Evolutionary conservation across 139 green algal species (phyloP).

Genomic region (Auxenochlorella pyrenoidosa): DNA sequence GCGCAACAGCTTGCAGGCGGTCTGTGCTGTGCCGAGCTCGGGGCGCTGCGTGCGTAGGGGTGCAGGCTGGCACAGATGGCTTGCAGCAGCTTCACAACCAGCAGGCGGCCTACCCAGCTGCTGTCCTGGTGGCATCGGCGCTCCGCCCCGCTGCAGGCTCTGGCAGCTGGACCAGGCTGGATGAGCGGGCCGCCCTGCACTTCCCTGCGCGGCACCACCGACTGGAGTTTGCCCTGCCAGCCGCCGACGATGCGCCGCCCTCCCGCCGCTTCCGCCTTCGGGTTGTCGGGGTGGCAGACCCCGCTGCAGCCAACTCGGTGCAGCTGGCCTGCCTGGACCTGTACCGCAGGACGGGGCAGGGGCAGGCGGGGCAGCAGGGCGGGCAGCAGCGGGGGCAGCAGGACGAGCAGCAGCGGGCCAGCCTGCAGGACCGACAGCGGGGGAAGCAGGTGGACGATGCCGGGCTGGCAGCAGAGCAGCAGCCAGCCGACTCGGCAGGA

Average conservation of each 20-base stretch:
- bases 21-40: too few species aligned
- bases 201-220: constrained; percentile 60
- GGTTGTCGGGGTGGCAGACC: constrained; percentile 54
- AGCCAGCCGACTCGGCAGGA: background rate
- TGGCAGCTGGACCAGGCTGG: constrained; percentile 50
- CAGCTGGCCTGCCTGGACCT: constrained; percentile 73
- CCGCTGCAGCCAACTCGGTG: constrained; percentile 69
- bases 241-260: constrained; percentile 4
- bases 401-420: background rate
- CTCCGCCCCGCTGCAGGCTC: background rate
- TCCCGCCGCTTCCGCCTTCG: constrained; percentile 56
- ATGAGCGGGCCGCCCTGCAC: constrained; percentile 42
- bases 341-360: constrained; percentile 37
- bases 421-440: too few species aligned
- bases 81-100: too few species aligned
- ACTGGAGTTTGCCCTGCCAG: constrained; percentile 33
- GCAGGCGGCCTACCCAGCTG: too few species aligned
- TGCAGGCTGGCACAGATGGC: background rate
- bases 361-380: background rate
- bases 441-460: background rate
- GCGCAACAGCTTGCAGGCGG: too few species aligned
- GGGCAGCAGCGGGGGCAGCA: background rate
- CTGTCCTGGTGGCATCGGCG: background rate
- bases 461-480: background rate
- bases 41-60: too few species aligned